Percentiles rank a stretch among this genome's conserved stretches.
These are phyloP conservation scores for Scheffersomyces insectosa DNA, from an alignment of 1,139 yeast genomes.

Conservation along the genomic window DNA sequence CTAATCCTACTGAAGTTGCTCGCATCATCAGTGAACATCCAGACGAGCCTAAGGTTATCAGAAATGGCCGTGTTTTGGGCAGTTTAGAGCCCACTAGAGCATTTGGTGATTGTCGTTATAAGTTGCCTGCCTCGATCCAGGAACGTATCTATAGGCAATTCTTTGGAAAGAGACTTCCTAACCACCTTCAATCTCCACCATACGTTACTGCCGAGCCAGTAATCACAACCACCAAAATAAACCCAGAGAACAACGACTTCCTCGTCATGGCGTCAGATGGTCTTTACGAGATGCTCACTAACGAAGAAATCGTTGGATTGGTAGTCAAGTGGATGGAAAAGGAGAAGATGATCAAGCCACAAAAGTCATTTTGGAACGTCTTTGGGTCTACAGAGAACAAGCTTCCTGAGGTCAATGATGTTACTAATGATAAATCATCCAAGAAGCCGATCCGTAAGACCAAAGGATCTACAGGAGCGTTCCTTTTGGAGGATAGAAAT, in stretches of 20 bases:
- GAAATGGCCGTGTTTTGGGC: constrained; percentile 90
- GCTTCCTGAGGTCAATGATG: constrained; percentile 63
- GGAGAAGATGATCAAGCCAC: constrained; percentile 62
- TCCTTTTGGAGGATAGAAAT: constrained; percentile 74
- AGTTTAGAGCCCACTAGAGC: constrained; percentile 96
- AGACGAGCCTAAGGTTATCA: constrained; percentile 77
- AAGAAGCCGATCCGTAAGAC: constrained; percentile 48
- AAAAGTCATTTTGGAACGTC: constrained; percentile 49
- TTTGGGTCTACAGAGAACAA: constrained; percentile 50
- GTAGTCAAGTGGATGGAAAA: constrained; percentile 94
- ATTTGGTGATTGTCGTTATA: constrained; percentile 95
- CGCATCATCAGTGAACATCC: constrained; percentile 89
- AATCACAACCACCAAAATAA: constrained; percentile 76
- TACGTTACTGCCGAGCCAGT: constrained; percentile 97
- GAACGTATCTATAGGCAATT: constrained; percentile 71
- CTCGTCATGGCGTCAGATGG: constrained; percentile 96
- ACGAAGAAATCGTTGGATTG: constrained; percentile 88
- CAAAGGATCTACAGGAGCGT: constrained; percentile 32
- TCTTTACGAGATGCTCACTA: constrained; percentile 83
- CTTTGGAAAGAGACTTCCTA: constrained; percentile 83
- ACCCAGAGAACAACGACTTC: constrained; percentile 75
- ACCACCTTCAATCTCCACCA: constrained; percentile 84
- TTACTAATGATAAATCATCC: constrained; percentile 54
- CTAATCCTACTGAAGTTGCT: constrained; percentile 83
- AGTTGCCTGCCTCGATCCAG: constrained; percentile 73